phyloP scores from a whole-genome alignment of 441 rosid species.

The Eruca vesicaria region DNA sequence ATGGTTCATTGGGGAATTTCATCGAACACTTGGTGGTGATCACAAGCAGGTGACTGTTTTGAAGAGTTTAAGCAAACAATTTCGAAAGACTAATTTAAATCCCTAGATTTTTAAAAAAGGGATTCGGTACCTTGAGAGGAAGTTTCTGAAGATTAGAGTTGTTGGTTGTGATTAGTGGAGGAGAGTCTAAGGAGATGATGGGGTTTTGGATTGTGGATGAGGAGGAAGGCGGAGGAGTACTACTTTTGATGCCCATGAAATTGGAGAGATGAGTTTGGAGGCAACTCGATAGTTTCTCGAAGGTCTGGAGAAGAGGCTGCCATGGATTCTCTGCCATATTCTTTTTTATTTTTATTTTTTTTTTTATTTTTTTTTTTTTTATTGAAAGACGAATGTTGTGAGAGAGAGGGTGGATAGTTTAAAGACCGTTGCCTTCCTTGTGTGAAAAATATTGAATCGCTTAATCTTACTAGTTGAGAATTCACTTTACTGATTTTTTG shows the following conservation, averaged over 20 bases:
- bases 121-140: slow-evolving; percentile 48
- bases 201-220: slow-evolving; percentile 31
- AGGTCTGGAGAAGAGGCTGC: slow-evolving; percentile 44
- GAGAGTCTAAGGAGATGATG: slow-evolving; percentile 38
- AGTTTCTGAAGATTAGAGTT: slow-evolving; percentile 21
- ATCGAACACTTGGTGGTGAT: slow-evolving; percentile 48
- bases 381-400: no score
- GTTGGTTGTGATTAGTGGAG: slow-evolving; percentile 33
- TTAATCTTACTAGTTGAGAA: no score
- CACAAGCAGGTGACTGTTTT: background rate
- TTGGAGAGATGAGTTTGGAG: slow-evolving; percentile 62
- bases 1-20: slow-evolving; percentile 47
- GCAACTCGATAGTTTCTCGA: slow-evolving; percentile 48
- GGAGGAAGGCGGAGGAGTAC: slow-evolving; percentile 13
- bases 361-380: no score
- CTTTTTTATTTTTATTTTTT: no score
- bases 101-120: background rate
- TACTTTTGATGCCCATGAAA: slow-evolving; percentile 30
- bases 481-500: no score
- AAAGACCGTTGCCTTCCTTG: no score
- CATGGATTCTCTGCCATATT: slow-evolving; percentile 67
- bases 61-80: background rate
- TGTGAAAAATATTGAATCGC: no score
- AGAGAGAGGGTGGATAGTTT: no score
- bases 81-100: background rate